Conservation (phyloP, 2,329 filamentous ascomycete genomes). For the Diaporthe eres region DNA sequence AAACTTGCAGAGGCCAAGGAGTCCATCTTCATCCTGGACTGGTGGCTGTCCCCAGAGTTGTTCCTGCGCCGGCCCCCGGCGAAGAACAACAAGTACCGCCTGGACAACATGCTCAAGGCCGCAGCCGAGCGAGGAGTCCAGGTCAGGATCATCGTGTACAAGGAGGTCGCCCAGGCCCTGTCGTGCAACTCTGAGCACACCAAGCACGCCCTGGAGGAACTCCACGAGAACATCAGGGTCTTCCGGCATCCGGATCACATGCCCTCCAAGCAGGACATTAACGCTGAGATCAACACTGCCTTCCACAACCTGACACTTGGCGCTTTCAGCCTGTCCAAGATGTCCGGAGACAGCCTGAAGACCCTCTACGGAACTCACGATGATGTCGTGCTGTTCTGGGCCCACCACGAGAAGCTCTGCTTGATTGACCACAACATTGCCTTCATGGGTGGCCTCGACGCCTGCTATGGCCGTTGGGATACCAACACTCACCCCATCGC, state of each 20-base stretch:
- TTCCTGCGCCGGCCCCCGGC: constrained; percentile 88
- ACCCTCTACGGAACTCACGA: constrained; percentile 86
- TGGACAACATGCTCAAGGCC: constrained; percentile 85
- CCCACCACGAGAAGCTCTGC: constrained; percentile 93
- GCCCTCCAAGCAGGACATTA: constrained; percentile 69
- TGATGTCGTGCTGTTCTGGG: constrained; percentile 90
- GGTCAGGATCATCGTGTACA: constrained; percentile 91
- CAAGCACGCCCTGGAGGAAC: constrained; percentile 80
- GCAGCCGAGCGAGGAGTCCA: constrained; percentile 88
- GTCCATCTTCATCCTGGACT: constrained; percentile 88
- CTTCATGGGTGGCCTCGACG: constrained; percentile 93
- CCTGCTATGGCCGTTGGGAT: constrained; percentile 91
- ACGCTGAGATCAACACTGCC: constrained; percentile 42
- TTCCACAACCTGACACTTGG: constrained; percentile 55
- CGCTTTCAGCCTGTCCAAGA: constrained; percentile 70
- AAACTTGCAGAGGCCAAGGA: constrained; percentile 72
- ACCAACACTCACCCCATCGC: constrained; percentile 88
- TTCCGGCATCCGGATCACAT: constrained; percentile 93
- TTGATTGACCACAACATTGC: constrained; percentile 83
- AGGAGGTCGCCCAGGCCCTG: constrained; percentile 87
- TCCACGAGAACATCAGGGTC: constrained; percentile 88
- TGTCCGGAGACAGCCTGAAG: constrained; percentile 81
- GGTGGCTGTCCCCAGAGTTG: constrained; percentile 92
- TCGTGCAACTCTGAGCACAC: constrained; percentile 75
- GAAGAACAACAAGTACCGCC: constrained; percentile 84